Percentiles rank a stretch among this genome's conserved stretches.
These are phyloP conservation scores for Beauveria sp. DNA, from an alignment of 2,329 filamentous ascomycete species.

Conservation along the genomic window DNA sequence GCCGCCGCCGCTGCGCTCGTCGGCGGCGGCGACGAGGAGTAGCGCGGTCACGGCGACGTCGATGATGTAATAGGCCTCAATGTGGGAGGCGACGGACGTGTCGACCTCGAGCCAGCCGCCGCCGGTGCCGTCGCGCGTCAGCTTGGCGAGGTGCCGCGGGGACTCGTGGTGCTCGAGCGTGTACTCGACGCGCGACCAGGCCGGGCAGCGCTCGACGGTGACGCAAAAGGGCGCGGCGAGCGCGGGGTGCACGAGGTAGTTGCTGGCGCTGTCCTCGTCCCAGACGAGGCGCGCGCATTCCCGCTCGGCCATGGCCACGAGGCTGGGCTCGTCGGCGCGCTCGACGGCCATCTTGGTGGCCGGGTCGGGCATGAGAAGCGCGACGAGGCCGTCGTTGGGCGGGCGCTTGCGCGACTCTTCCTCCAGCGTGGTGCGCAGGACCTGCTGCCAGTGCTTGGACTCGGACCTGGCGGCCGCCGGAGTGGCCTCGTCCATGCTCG, in stretches of 20 bases:
- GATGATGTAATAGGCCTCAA: conserved; percentile 54
- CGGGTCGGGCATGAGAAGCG: conserved; percentile 59
- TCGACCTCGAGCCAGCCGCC: conserved; percentile 54
- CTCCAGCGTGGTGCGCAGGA: conserved; percentile 50
- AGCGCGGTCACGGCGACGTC: conserved; percentile 56
- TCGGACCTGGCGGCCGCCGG: conserved; percentile 21
- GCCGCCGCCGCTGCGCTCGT: conserved; percentile 34
- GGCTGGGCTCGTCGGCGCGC: conserved; percentile 48
- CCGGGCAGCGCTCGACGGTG: conserved; percentile 48
- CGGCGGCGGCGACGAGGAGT: conserved; percentile 49
- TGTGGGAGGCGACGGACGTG: conserved; percentile 49
- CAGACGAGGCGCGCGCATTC: conserved; percentile 68
- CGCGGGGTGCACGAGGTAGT: conserved; percentile 57
- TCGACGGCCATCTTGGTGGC: conserved; percentile 57
- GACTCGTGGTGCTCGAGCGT: conserved; percentile 58
- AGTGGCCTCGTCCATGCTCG: conserved; percentile 22
- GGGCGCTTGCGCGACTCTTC: conserved; percentile 43
- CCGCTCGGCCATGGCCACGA: conserved; percentile 55
- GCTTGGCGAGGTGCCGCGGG: conserved; percentile 50
- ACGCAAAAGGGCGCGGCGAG: conserved; percentile 57
- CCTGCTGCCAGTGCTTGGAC: conserved; percentile 48
- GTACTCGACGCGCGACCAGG: conserved; percentile 56
- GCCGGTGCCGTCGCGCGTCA: conserved; percentile 53
- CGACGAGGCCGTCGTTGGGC: conserved; percentile 56
- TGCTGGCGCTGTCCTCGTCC: conserved; percentile 51